Evolutionary conservation across 78 protist species (phyloP).

Genomic region (Dictyostelium capitatum): DNA sequence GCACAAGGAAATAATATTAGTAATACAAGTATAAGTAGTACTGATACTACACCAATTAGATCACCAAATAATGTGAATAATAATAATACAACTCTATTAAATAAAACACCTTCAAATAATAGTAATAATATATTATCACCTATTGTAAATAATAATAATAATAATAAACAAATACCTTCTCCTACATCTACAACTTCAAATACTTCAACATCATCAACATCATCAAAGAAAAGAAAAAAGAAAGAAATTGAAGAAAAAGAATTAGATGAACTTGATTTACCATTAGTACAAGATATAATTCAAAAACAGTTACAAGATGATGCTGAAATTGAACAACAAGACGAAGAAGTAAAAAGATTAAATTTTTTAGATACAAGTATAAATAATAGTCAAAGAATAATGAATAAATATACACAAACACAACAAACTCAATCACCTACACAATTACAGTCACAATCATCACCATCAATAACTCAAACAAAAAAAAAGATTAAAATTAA

Average conservation of each 20-base stretch:
- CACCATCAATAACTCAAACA: background rate
- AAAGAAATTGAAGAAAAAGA: slow-evolving; percentile 15
- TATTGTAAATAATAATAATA: too few species aligned
- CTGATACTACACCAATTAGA: slow-evolving; percentile 1
- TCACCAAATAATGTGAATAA: background rate
- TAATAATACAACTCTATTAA: background rate
- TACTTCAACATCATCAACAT: background rate
- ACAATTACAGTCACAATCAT: background rate
- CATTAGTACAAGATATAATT: background rate
- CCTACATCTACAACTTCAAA: background rate
- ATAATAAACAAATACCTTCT: background rate
- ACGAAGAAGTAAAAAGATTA: background rate
- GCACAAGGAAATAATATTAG: background rate
- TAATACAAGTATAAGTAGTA: background rate
- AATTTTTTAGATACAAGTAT: background rate
- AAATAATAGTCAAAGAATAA: background rate
- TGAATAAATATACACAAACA: background rate
- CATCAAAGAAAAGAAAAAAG: background rate
- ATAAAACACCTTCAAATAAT: background rate
- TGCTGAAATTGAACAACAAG: background rate
- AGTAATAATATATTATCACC: background rate
- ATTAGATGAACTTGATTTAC: background rate
- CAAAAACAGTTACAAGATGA: background rate
- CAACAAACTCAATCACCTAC: background rate
- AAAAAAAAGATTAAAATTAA: slow-evolving; percentile 30